These are phyloP conservation scores for Coniosporium tulheliwenetii DNA, from an alignment of 2,329 filamentous ascomycete species.

Conservation along the genomic window DNA sequence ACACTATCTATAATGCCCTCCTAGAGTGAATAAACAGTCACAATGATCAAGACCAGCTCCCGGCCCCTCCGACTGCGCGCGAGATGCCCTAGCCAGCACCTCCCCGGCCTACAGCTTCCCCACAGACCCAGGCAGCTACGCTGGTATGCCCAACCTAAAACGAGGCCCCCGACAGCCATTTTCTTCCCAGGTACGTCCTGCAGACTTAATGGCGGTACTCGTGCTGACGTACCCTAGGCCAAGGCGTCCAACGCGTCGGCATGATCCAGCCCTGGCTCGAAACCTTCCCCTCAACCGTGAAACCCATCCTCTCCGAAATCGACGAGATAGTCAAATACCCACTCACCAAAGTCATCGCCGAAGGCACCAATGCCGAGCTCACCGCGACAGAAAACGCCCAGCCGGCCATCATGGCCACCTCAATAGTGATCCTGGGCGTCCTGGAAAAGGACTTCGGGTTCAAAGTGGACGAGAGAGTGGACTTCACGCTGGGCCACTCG, in stretches of 20 bases:
- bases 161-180: slow-evolving; percentile 13
- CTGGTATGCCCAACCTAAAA: not conserved
- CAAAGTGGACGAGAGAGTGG: slow-evolving; percentile 50
- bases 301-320: slow-evolving; percentile 70
- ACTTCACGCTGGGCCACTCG: slow-evolving; percentile 79
- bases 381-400: slow-evolving; percentile 79
- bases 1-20: too few relatives aligned
- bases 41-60: too few relatives aligned
- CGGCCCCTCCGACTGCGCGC: too few relatives aligned
- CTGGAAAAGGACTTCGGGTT: slow-evolving; percentile 78
- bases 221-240: slow-evolving; percentile 38
- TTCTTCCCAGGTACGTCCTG: slow-evolving; percentile 20
- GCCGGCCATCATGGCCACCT: slow-evolving; percentile 91
- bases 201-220: slow-evolving; percentile 4
- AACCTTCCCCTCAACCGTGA: slow-evolving; percentile 64
- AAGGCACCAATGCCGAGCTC: slow-evolving; percentile 62
- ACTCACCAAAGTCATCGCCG: slow-evolving; percentile 61
- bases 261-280: slow-evolving; percentile 79
- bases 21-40: too few relatives aligned
- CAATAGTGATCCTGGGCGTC: slow-evolving; percentile 74
- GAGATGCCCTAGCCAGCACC: too few relatives aligned
- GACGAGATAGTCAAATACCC: slow-evolving; percentile 60
- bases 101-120: too few relatives aligned
- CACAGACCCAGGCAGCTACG: too few relatives aligned
- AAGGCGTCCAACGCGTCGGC: slow-evolving; percentile 78